phyloP scores from a whole-genome alignment of 1,284 basidiomycete species.

The Cutaneotrichosporon sp. region DNA sequence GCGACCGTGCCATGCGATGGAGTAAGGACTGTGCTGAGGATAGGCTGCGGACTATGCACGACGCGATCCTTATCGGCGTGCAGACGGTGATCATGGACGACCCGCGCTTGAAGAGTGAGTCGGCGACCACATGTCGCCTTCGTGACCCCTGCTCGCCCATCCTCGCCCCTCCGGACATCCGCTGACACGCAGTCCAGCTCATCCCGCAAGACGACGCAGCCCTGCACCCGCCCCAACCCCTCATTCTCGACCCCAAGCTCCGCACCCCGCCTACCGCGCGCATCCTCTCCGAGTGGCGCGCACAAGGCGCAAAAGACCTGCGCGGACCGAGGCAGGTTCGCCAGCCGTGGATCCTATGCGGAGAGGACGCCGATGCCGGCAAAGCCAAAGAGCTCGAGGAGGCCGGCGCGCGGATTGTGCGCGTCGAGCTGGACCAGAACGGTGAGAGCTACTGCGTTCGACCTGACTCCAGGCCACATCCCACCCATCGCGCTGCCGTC shows the following conservation, averaged over 20 bases:
- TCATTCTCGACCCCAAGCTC: conserved; percentile 75
- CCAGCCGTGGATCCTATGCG: conserved; percentile 69
- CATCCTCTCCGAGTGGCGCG: conserved; percentile 53
- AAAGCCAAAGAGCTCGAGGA: conserved; percentile 31
- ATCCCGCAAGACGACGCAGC: conserved; percentile 21
- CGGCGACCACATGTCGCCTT: background rate
- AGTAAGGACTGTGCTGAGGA: too few species aligned
- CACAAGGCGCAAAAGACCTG: conserved; percentile 1
- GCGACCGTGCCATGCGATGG: too few species aligned
- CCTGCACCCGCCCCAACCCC: conserved; percentile 60
- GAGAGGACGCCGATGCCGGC: conserved; percentile 28
- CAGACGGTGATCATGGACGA: conserved; percentile 87
- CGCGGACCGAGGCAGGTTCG: conserved; percentile 55
- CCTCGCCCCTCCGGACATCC: too few species aligned
- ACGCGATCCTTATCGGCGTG: conserved; percentile 86
- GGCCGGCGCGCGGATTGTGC: conserved; percentile 43
- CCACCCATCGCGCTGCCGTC: conserved; percentile 56
- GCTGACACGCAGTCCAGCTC: conserved; percentile 29
- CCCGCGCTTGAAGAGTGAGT: conserved; percentile 83
- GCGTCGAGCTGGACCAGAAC: conserved; percentile 47
- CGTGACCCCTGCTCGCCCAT: too few species aligned
- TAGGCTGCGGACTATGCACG: conserved; percentile 83
- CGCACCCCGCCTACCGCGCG: conserved; percentile 66
- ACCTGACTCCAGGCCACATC: conserved; percentile 49
- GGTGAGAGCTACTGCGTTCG: conserved; percentile 49